A percentile compares a stretch with the other conserved stretches of the same genome.
phyloP scores from a whole-genome alignment of 148 eudicot species.

The Beta vulgaris region DNA sequence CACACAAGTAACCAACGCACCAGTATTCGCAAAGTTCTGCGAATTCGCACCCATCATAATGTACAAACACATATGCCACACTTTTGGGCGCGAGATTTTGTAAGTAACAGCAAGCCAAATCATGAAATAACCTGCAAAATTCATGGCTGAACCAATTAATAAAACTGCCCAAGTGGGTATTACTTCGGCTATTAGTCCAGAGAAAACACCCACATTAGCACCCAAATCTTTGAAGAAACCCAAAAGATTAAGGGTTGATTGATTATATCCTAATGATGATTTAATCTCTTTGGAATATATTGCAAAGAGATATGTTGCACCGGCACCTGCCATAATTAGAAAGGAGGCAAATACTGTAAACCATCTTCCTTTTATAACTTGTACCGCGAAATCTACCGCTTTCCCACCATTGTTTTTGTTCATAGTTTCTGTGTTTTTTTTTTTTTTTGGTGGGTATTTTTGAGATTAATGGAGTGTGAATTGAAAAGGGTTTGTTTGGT shows the following conservation, averaged over 20 bases:
- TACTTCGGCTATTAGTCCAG: slow-evolving; percentile 42
- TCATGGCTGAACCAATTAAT: slow-evolving; percentile 41
- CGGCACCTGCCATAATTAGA: slow-evolving; percentile 42
- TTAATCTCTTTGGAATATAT: slow-evolving; percentile 43
- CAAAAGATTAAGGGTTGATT: slow-evolving; percentile 44
- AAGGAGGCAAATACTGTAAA: slow-evolving; percentile 42
- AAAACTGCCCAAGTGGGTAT: slow-evolving; percentile 50
- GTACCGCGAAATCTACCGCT: slow-evolving; percentile 1
- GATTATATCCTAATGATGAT: slow-evolving; percentile 42
- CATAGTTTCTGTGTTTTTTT: neutral
- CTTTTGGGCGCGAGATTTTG: slow-evolving; percentile 21
- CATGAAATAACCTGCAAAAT: slow-evolving; percentile 51
- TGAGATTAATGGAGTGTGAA: too few relatives aligned
- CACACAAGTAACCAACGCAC: slow-evolving; percentile 43
- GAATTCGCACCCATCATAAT: slow-evolving; percentile 42
- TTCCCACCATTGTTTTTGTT: neutral
- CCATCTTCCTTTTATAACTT: slow-evolving; percentile 34
- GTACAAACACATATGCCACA: slow-evolving; percentile 45
- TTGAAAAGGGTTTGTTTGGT: too few relatives aligned
- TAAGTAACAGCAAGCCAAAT: slow-evolving; percentile 39
- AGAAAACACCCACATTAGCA: slow-evolving; percentile 42
- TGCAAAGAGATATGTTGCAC: slow-evolving; percentile 45
- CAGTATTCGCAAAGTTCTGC: slow-evolving; percentile 45
- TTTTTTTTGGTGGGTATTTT: too few relatives aligned
- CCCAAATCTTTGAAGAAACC: slow-evolving; percentile 51